Evolutionary conservation across 257 asterid genomes (phyloP), one percentile per base, ranked within the genome.

Genomic region (Orobanche coerulescens): DNA sequence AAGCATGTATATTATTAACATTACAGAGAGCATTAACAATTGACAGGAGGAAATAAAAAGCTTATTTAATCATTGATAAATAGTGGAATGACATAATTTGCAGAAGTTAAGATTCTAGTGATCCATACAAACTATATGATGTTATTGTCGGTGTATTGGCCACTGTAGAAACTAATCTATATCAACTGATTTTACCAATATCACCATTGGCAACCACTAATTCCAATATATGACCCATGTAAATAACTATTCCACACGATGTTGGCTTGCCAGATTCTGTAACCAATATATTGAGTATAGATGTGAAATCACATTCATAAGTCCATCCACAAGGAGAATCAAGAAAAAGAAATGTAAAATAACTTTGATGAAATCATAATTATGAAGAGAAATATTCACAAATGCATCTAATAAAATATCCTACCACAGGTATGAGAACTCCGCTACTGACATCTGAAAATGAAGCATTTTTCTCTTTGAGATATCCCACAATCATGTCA

Each of bases 401-500:
- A 15, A 6, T 57, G 7, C 14, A 67, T 62, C 14, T 36, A 30
- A 57, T 43, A 15, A 61, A 61, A 50, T 43, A 55, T n/a, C 81
- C 58, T 56, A 87, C 97, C 97, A 85, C 82, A 19, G 94, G 82
- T 69, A 90, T 74, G 76, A 90, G 91, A 61, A 90, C 76, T 31
- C 97, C 97, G 67, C 75, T 75, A 43, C 76, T 78, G 62, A 90
- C 81, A 58, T 82, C 78, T 39, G 96, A 85, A 72, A 90, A 81
- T 26, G 84, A 70, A 33, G 89, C 69, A 71, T 77, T 79, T 76
- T 65, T 79, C 74, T 91, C 94, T 81, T 85, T 85, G 46, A 91
- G 87, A 73, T 82, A 91, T 15, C 91, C 87, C 62, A 76, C 67
- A 62, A 91, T 76, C 88, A 82, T 79, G 64, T 83, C 87, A 72